A percentile compares a stretch with the other conserved stretches of the same genome.
These are phyloP conservation scores for Dictyostelium discoideum DNA, from an alignment of 78 protist species.

Conservation along the genomic window DNA sequence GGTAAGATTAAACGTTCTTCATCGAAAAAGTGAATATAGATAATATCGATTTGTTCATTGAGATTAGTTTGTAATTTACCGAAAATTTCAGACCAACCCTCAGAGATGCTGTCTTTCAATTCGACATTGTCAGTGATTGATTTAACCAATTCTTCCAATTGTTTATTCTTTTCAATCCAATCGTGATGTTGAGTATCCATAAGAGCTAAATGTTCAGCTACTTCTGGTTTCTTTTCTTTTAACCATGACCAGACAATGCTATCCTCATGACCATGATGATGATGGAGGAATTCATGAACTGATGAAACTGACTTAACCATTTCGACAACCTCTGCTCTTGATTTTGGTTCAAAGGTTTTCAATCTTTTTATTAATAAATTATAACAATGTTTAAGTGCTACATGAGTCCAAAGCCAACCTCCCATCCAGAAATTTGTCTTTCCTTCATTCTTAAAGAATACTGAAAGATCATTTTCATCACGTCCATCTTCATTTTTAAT, in stretches of 20 bases:
- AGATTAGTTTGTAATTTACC: neutral
- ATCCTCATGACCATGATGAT: conserved; percentile 61
- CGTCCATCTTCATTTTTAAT: neutral
- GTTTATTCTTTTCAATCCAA: conserved; percentile 11
- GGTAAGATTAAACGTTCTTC: conserved; percentile 49
- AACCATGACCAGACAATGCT: conserved; percentile 13
- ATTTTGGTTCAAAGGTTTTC: conserved; percentile 16
- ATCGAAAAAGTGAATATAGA: conserved; percentile 34
- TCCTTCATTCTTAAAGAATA: neutral
- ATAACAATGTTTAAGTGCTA: neutral
- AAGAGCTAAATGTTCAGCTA: neutral
- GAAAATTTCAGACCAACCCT: neutral
- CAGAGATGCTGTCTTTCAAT: neutral
- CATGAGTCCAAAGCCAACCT: conserved; percentile 35
- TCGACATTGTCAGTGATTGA: neutral
- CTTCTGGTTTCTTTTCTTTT: neutral
- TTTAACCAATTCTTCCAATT: neutral
- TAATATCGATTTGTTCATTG: neutral
- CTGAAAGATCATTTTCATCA: conserved; percentile 14
- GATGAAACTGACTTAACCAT: neutral
- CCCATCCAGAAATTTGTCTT: conserved; percentile 36
- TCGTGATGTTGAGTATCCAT: conserved; percentile 30
- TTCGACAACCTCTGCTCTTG: neutral
- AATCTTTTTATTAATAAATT: neutral
- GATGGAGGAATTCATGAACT: neutral